A percentile compares a stretch with the other conserved stretches of the same genome.
Evolutionary conservation across 805 yeast species (phyloP).

Genomic region (Priceomyces carsonii): DNA sequence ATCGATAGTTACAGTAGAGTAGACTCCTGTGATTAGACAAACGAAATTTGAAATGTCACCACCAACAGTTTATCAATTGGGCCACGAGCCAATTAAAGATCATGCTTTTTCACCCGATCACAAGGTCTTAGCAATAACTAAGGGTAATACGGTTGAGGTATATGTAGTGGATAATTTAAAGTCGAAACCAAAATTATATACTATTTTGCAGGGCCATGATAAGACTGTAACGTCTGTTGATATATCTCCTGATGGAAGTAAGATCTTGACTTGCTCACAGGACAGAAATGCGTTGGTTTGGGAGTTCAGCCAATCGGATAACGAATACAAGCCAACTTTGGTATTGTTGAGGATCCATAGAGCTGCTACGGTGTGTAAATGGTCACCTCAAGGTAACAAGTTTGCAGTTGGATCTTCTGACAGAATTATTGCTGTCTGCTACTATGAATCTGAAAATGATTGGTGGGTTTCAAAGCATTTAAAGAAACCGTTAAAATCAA

Average conservation of each 20-base stretch:
- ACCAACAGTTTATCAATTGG: constrained; percentile 59
- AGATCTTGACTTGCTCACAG: constrained; percentile 94
- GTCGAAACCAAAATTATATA: constrained; percentile 57
- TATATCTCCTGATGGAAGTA: constrained; percentile 74
- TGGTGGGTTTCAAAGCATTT: constrained; percentile 99
- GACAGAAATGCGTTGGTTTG: constrained; percentile 97
- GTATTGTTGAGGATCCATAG: constrained; percentile 90
- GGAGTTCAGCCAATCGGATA: constrained; percentile 66
- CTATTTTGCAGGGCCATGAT: constrained; percentile 81
- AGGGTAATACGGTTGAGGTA: constrained; percentile 72
- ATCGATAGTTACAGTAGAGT: constrained; percentile 13
- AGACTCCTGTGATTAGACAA: constrained; percentile 12
- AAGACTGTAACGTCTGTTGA: constrained; percentile 94
- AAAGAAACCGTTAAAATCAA: constrained; percentile 90
- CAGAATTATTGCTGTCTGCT: constrained; percentile 91
- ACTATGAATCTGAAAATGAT: constrained; percentile 92
- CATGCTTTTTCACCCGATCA: constrained; percentile 81
- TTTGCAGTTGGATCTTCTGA: constrained; percentile 98
- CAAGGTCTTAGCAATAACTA: constrained; percentile 72
- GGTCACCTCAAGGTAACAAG: constrained; percentile 95
- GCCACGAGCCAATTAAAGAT: constrained; percentile 85
- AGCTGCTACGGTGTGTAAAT: constrained; percentile 90
- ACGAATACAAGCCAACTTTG: constrained; percentile 76
- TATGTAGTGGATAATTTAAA: constrained; percentile 53
- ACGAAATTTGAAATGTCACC: constrained; percentile 16